phyloP scores from a whole-genome alignment of 179 eudicot genomes.

The Beta macrorhiza region DNA sequence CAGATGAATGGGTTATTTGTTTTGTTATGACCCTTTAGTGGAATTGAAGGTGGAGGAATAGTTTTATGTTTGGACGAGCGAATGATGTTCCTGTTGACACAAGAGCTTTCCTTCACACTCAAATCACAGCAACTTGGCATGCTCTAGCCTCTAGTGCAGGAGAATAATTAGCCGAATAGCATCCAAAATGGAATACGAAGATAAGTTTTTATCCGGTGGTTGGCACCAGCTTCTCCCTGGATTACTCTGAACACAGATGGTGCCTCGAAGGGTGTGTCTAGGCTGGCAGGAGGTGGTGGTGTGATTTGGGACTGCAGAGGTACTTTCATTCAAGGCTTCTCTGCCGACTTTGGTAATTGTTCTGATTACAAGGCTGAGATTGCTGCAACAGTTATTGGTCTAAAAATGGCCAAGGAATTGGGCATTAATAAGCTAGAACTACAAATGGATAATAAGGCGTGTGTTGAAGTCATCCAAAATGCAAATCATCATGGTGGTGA shows the following conservation, averaged over 20 bases:
- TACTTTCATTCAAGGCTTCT: not conserved
- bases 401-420: not conserved
- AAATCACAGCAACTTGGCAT: too few species aligned
- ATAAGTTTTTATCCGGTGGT: not conserved
- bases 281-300: not conserved
- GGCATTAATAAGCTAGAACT: not conserved
- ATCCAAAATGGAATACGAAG: too few species aligned
- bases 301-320: not conserved
- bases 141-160: too few species aligned
- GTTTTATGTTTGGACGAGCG: too few species aligned
- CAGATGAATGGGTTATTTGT: too few species aligned
- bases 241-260: not conserved
- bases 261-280: not conserved
- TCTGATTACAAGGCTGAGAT: not conserved
- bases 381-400: not conserved
- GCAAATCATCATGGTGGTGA: not conserved
- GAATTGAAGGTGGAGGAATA: too few species aligned
- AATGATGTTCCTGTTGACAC: too few species aligned
- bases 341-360: not conserved
- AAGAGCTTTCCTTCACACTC: too few species aligned
- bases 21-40: too few species aligned
- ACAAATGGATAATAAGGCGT: not conserved
- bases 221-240: not conserved
- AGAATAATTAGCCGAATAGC: too few species aligned
- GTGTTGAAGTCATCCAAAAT: not conserved